These are phyloP conservation scores for Solanum commersonii DNA, from an alignment of 257 asterid species.

Conservation along the genomic window DNA sequence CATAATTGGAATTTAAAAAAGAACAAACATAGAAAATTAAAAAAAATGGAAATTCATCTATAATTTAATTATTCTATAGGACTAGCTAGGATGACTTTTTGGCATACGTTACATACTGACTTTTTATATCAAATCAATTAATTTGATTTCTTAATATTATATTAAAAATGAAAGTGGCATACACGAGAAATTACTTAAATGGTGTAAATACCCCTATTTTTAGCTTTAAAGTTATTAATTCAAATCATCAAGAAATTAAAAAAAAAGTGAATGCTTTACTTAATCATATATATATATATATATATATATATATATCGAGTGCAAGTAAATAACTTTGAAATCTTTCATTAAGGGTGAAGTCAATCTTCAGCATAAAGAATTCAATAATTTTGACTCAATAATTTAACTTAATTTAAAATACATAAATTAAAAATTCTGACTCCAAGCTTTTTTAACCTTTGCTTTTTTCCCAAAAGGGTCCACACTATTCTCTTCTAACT, in stretches of 20 bases:
- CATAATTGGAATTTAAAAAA: background rate
- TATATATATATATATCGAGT: background rate
- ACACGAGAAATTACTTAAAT: background rate
- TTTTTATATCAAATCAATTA: background rate
- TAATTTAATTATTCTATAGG: background rate
- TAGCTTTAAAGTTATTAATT: background rate
- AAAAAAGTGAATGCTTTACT: background rate
- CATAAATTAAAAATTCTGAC: background rate
- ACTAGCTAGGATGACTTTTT: background rate
- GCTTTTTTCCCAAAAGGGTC: background rate
- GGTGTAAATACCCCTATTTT: background rate
- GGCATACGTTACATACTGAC: background rate
- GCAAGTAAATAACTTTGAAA: background rate
- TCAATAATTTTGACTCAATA: background rate
- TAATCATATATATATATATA: background rate
- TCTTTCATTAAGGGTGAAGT: background rate
- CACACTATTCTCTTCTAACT: conserved; percentile 6
- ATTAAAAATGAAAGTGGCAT: background rate
- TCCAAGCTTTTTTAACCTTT: background rate
- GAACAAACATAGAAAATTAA: background rate
- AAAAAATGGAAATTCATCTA: background rate
- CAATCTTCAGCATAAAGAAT: background rate
- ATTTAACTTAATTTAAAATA: too few relatives aligned
- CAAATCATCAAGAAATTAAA: background rate
- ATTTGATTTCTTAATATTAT: background rate